Conservation (phyloP, 371 early-diverging fungal species). For the Cokeromyces recurvatus region DNA sequence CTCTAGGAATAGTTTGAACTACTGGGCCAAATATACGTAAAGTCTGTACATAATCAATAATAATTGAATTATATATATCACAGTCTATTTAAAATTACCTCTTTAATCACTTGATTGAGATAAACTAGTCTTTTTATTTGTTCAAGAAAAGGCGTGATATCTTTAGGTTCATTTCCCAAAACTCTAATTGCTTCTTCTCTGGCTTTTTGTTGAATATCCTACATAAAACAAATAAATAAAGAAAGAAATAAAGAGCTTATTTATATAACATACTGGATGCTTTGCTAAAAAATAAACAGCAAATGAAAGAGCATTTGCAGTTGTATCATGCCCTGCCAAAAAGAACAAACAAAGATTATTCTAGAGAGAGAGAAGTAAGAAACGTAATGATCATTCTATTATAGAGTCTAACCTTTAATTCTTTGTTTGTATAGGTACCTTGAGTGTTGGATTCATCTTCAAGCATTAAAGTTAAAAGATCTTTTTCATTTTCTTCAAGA, state of each 20-base stretch:
- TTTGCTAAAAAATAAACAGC: slow-evolving; percentile 28
- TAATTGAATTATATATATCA: background rate
- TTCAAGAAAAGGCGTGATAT: slow-evolving; percentile 17
- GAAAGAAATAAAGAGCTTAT: too few relatives aligned
- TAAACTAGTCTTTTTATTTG: slow-evolving; percentile 18
- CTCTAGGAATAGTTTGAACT: slow-evolving; percentile 9
- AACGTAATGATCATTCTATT: slow-evolving; percentile 1
- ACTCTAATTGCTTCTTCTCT: slow-evolving; percentile 18
- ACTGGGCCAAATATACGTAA: slow-evolving; percentile 34
- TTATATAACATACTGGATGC: slow-evolving; percentile 10
- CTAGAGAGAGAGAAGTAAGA: background rate
- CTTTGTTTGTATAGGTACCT: slow-evolving; percentile 16
- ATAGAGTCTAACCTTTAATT: slow-evolving; percentile 15
- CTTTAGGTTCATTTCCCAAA: slow-evolving; percentile 20
- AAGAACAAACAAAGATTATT: slow-evolving; percentile 19
- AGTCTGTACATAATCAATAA: slow-evolving; percentile 17
- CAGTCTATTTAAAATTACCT: slow-evolving; percentile 3
- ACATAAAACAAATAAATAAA: too few relatives aligned
- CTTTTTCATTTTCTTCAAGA: slow-evolving; percentile 20
- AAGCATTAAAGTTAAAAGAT: slow-evolving; percentile 47
- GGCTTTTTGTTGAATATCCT: slow-evolving; percentile 18
- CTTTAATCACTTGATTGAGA: slow-evolving; percentile 20
- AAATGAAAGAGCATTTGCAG: slow-evolving; percentile 21
- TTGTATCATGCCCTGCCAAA: slow-evolving; percentile 31
- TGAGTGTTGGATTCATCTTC: slow-evolving; percentile 22